Conservation (phyloP, 2,329 filamentous ascomycete genomes). For the Xylariomycetidae sp. region DNA sequence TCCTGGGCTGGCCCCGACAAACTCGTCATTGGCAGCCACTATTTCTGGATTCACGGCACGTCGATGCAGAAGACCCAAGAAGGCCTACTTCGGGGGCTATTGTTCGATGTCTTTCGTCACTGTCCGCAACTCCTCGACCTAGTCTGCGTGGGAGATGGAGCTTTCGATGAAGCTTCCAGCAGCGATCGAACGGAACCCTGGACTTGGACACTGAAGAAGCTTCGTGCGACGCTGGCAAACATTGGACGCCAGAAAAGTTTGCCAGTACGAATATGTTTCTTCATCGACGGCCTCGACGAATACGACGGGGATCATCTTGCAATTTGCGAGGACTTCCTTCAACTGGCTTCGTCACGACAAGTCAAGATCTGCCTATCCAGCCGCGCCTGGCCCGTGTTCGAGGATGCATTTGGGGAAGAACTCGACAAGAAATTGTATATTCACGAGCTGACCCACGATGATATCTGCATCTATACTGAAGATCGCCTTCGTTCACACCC, state of each 20-base stretch:
- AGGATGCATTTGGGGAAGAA: conserved; percentile 2
- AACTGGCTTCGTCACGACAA: conserved; percentile 4
- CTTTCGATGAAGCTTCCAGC: not conserved
- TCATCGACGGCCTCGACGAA: conserved; percentile 10
- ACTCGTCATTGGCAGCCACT: conserved; percentile 24
- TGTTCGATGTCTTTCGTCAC: conserved; percentile 13
- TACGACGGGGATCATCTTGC: conserved; percentile 8
- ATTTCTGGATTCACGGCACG: conserved; percentile 29
- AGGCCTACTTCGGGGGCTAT: conserved; percentile 24
- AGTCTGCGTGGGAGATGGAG: conserved; percentile 7
- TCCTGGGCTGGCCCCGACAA: conserved; percentile 21
- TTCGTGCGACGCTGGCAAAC: not conserved
- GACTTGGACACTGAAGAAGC: not conserved
- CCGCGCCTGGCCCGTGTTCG: conserved; percentile 10
- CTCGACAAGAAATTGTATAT: conserved; percentile 2
- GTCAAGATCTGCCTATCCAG: conserved; percentile 11
- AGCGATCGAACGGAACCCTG: not conserved
- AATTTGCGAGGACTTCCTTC: conserved; percentile 3
- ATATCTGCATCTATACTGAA: conserved; percentile 4
- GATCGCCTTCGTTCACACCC: conserved; percentile 1
- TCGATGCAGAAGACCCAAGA: conserved; percentile 25
- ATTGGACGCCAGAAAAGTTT: not conserved
- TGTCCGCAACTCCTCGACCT: conserved; percentile 7
- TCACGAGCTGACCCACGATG: conserved; percentile 4
- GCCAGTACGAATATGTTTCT: not conserved